Evolutionary conservation across 2,329 filamentous ascomycete species (phyloP).

Genomic region (Cytospora schulzeri): DNA sequence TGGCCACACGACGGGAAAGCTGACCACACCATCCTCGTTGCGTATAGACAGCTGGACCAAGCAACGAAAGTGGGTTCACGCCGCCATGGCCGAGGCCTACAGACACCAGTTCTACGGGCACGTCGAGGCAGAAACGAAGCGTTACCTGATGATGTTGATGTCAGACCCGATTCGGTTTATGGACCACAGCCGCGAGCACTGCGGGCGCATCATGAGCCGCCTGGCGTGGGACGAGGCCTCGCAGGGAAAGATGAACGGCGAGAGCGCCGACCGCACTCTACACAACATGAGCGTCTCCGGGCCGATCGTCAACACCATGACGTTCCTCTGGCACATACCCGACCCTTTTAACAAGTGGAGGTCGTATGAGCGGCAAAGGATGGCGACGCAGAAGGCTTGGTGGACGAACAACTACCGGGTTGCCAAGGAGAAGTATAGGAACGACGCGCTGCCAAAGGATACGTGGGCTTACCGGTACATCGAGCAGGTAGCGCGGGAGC

Average conservation of each 20-base stretch:
- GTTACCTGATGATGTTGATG: constrained; percentile 49
- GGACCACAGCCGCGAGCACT: constrained; percentile 50
- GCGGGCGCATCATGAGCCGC: constrained; percentile 52
- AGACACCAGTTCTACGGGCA: constrained; percentile 50
- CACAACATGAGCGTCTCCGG: constrained; percentile 56
- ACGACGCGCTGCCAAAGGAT: constrained; percentile 45
- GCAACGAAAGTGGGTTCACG: constrained; percentile 55
- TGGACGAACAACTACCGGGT: constrained; percentile 47
- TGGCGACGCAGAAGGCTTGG: constrained; percentile 47
- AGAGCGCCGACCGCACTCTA: constrained; percentile 49
- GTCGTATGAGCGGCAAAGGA: constrained; percentile 47
- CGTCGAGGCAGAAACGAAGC: constrained; percentile 49
- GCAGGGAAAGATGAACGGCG: constrained; percentile 48
- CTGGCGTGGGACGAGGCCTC: constrained; percentile 54
- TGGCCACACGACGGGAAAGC: neutral
- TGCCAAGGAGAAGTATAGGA: constrained; percentile 44
- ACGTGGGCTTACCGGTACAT: constrained; percentile 55
- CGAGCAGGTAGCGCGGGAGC: constrained; percentile 43
- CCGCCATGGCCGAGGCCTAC: constrained; percentile 45
- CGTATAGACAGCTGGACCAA: constrained; percentile 48
- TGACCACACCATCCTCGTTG: neutral
- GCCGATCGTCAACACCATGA: constrained; percentile 52
- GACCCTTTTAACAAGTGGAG: constrained; percentile 52
- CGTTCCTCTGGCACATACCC: constrained; percentile 50
- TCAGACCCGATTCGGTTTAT: constrained; percentile 50